phyloP scores from a whole-genome alignment of 352 stramenopile genomes.

The Pythium monospermum region DNA sequence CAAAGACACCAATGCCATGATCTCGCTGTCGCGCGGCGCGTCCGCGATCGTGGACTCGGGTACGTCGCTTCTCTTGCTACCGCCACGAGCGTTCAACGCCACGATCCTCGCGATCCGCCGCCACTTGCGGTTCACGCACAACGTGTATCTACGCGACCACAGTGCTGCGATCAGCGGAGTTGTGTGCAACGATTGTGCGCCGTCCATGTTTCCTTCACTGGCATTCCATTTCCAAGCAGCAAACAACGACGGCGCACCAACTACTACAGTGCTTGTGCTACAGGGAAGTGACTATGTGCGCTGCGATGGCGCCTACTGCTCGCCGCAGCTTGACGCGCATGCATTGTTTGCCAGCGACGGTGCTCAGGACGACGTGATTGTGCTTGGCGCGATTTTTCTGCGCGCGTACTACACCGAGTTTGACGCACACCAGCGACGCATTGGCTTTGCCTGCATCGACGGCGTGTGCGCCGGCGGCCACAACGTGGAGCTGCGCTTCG shows the following conservation, averaged over 20 bases:
- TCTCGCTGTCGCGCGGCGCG: slow-evolving; percentile 16
- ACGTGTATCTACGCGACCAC: slow-evolving; percentile 22
- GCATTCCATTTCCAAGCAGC: slow-evolving; percentile 36
- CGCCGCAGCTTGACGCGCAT: slow-evolving; percentile 54
- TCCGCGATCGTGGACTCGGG: slow-evolving; percentile 63
- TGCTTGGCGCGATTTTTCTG: slow-evolving; percentile 61
- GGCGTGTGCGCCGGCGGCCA: slow-evolving; percentile 3
- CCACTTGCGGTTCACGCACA: slow-evolving; percentile 26
- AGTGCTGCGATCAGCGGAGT: slow-evolving; percentile 34
- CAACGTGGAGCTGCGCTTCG: slow-evolving; percentile 16
- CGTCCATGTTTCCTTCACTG: slow-evolving; percentile 49
- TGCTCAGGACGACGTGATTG: slow-evolving; percentile 31
- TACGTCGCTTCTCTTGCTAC: slow-evolving; percentile 59
- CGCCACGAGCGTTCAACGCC: slow-evolving; percentile 31
- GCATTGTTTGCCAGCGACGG: slow-evolving; percentile 22
- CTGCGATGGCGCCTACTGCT: slow-evolving; percentile 47
- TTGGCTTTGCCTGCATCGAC: slow-evolving; percentile 64
- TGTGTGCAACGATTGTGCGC: slow-evolving; percentile 35
- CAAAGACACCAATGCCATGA: background rate
- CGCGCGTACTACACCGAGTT: slow-evolving; percentile 68
- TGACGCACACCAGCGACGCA: slow-evolving; percentile 30
- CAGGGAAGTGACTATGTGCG: slow-evolving; percentile 60
- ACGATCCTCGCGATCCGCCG: slow-evolving; percentile 33
- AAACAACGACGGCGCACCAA: background rate
- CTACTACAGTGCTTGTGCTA: slow-evolving; percentile 30